Evolutionary conservation across 148 eudicot genomes (phyloP).

Genomic region (Limonium bicolor): DNA sequence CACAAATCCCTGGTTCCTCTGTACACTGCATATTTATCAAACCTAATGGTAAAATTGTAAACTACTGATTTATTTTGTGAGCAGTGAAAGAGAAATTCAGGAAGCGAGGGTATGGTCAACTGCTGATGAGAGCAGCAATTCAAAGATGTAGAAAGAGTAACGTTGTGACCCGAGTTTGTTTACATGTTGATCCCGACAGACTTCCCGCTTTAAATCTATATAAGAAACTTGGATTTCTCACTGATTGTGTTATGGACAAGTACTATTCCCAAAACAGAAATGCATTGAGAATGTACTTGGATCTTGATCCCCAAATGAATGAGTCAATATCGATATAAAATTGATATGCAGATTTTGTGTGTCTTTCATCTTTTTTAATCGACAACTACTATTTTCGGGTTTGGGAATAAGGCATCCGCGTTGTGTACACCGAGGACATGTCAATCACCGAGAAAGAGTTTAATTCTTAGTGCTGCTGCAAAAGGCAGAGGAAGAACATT

Average conservation of each 20-base stretch:
- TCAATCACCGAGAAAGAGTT: too few species aligned
- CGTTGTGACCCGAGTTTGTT: constrained; percentile 47
- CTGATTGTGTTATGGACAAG: constrained; percentile 38
- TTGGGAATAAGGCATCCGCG: too few species aligned
- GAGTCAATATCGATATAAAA: too few species aligned
- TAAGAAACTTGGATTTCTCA: constrained; percentile 56
- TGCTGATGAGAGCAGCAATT: constrained; percentile 53
- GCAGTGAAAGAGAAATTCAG: constrained; percentile 72
- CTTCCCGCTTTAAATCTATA: constrained; percentile 51
- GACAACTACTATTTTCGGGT: too few species aligned
- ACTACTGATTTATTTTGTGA: too few species aligned
- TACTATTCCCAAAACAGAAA: constrained; percentile 65
- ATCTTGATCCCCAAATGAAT: constrained; percentile 23
- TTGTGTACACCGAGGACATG: too few species aligned
- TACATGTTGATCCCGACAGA: constrained; percentile 80
- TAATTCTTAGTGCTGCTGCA: too few species aligned
- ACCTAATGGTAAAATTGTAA: too few species aligned
- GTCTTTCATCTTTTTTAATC: too few species aligned
- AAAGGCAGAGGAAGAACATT: too few species aligned
- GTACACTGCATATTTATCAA: too few species aligned
- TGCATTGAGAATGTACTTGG: constrained; percentile 81
- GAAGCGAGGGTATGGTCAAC: constrained; percentile 68
- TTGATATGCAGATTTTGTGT: too few species aligned
- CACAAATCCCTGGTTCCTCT: neutral
- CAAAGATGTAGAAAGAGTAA: constrained; percentile 43